A percentile compares a stretch with the other conserved stretches of the same genome.
Evolutionary conservation across 2,329 filamentous ascomycete species (phyloP).

Genomic region (Penicillium sp.): DNA sequence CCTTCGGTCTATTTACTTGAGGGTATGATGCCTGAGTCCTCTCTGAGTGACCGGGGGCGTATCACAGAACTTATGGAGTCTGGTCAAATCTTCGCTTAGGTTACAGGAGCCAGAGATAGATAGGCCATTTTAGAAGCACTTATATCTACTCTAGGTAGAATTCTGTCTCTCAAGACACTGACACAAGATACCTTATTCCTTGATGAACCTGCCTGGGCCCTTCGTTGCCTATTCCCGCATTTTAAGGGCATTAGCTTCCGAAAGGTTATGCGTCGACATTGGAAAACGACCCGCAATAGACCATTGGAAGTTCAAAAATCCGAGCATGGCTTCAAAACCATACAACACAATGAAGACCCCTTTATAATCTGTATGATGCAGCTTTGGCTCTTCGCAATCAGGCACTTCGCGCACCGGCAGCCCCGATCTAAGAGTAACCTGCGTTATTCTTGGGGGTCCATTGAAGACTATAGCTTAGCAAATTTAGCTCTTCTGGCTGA

Average conservation of each 20-base stretch:
- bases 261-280: not conserved
- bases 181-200: conserved; percentile 5
- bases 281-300: not conserved
- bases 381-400: conserved; percentile 3
- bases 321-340: not conserved
- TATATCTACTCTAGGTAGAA: not conserved
- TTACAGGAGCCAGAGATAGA: not conserved
- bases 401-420: not conserved
- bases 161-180: conserved; percentile 7
- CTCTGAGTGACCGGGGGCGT: not conserved
- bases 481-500: not conserved
- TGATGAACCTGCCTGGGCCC: not conserved
- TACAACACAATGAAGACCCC: not conserved
- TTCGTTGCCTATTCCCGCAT: not conserved
- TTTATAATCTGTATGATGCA: not conserved
- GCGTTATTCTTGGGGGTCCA: not conserved
- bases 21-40: conserved; percentile 1
- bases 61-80: not conserved
- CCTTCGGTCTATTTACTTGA: not conserved
- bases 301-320: conserved; percentile 1
- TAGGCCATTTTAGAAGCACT: not conserved
- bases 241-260: not conserved
- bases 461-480: not conserved
- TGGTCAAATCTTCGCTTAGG: not conserved
- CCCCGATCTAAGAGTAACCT: not conserved